Percentiles rank a stretch among this genome's conserved stretches.
phyloP scores from a whole-genome alignment of 2,329 filamentous ascomycete species.

The Sporothrix curviconia region DNA sequence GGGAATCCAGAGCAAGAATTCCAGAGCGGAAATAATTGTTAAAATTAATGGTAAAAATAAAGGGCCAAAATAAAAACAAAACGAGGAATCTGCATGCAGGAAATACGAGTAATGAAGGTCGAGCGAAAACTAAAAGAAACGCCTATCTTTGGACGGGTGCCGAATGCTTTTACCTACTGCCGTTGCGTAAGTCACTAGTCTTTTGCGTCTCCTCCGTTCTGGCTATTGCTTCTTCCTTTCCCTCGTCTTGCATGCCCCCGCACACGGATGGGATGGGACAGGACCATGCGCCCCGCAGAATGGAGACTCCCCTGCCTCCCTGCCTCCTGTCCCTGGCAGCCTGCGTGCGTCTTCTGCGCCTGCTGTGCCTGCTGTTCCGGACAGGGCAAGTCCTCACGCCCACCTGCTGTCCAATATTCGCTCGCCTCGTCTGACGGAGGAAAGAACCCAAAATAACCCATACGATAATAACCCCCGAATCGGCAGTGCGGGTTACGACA shows the following conservation, averaged over 20 bases:
- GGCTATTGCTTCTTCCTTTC: background rate
- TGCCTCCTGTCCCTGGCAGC: no score
- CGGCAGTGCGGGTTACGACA: background rate
- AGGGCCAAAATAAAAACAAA: background rate
- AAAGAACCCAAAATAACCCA: no score
- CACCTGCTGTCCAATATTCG: no score
- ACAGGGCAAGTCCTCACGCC: slow-evolving; percentile 5
- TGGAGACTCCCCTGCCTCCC: background rate
- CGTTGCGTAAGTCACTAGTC: slow-evolving; percentile 1
- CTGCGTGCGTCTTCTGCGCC: background rate
- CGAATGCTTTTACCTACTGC: slow-evolving; percentile 3
- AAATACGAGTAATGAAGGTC: no score
- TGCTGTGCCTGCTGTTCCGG: background rate
- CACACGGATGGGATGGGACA: background rate
- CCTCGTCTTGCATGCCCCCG: slow-evolving; percentile 5
- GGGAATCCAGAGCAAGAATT: no score
- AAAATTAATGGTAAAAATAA: background rate
- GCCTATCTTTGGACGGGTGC: background rate
- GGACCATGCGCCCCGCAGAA: slow-evolving; percentile 5
- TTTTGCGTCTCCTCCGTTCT: background rate
- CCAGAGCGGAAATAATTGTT: no score
- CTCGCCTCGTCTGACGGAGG: no score
- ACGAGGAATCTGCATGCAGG: no score
- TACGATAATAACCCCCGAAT: no score
- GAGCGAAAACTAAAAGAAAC: background rate